These are phyloP conservation scores for Paxillus involutus DNA, from an alignment of 768 basidiomycete genomes.

Conservation along the genomic window DNA sequence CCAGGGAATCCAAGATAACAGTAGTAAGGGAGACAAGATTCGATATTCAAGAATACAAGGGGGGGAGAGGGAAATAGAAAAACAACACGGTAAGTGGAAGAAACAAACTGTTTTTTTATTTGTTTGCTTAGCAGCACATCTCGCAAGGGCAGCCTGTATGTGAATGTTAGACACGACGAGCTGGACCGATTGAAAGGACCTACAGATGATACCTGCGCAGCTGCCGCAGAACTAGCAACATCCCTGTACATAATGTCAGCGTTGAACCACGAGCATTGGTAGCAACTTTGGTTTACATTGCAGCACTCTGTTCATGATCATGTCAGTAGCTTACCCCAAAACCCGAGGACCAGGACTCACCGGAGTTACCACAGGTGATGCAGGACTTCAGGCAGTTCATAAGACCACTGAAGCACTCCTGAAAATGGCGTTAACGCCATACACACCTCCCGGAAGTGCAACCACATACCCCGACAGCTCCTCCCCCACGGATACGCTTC, in stretches of 20 bases:
- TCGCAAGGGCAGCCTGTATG: slow-evolving; percentile 74
- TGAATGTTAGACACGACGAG: slow-evolving; percentile 1
- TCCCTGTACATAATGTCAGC: slow-evolving; percentile 37
- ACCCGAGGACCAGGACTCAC: slow-evolving; percentile 36
- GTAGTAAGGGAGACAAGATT: neutral
- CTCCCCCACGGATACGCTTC: slow-evolving; percentile 68
- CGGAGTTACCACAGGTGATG: slow-evolving; percentile 57
- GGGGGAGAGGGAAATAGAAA: neutral
- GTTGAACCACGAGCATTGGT: neutral
- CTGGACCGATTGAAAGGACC: slow-evolving; percentile 22
- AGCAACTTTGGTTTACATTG: slow-evolving; percentile 44
- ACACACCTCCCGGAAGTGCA: neutral
- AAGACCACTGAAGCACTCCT: slow-evolving; percentile 63
- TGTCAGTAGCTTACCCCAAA: neutral
- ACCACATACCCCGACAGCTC: slow-evolving; percentile 56
- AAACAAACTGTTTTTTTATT: slow-evolving; percentile 1
- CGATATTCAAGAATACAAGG: neutral
- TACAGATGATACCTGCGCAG: slow-evolving; percentile 68
- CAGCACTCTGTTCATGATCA: slow-evolving; percentile 55
- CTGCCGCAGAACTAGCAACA: slow-evolving; percentile 58
- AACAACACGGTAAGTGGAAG: neutral
- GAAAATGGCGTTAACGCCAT: neutral
- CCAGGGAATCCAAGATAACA: neutral
- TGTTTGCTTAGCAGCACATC: slow-evolving; percentile 58
- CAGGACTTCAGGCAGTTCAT: slow-evolving; percentile 69